Evolutionary conservation across 1,139 yeast species (phyloP), one percentile per base, ranked within the genome.

Genomic region (Hansenula sp.): DNA sequence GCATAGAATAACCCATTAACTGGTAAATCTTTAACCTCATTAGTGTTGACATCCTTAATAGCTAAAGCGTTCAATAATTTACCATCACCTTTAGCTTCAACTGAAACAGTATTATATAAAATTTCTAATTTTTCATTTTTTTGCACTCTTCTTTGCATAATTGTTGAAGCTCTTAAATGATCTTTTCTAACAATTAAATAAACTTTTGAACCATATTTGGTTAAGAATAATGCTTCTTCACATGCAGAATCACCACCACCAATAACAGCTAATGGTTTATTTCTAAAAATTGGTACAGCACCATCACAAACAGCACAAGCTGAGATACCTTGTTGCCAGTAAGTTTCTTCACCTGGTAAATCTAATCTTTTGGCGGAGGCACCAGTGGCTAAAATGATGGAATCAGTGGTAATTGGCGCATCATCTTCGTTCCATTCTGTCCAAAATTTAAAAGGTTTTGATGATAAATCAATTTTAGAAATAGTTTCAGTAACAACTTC

Each of bases 281-380:
- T 87, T 77, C 98, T 85, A 76, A 93, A 93, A 61, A 93, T 90
- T 59, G 99, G 99, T 38, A 93, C 96, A 32, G 99, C 99, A 68
- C 99, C 99, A 65, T 93, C 99, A 72, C 99, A 93, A 50, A 93
- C 99, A 41, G 99, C 99, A 76, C 99, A 93, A 18, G 99, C 99
- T 54, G 96, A 87, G 57, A 93, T 93, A 66, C 99, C 99, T 66
- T 86, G 88, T 75, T 93, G 99, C 99, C 99, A 93, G 79, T 93
- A 93, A 38, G 80, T 78, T 53, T 93, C 98, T 73, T 93, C 99
- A 57, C 99, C 99, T 48, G 98, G 96, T 50, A 93, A 73, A 64
- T 80, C 72, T 73, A 93, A 78, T 74, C 99, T 87, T 76, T 84
- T 88, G 49, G 99, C 99, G 40, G 96, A 84, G 19, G 99, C 99